Base-by-base conservation (phyloP, 2,329 filamentous ascomycete species). In the Aspergillus caelatus region DNA sequence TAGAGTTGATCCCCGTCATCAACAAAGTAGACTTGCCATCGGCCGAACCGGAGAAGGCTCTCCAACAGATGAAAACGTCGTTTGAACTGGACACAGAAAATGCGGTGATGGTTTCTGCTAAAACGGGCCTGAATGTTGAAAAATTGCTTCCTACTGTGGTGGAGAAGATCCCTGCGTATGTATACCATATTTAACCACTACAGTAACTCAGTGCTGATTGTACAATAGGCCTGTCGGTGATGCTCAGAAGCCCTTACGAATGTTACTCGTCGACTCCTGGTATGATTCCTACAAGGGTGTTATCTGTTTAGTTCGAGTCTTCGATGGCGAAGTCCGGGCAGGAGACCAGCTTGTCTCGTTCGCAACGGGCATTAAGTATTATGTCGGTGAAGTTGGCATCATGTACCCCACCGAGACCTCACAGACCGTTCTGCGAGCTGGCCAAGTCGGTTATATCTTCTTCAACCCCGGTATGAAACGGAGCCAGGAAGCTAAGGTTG, bases 381-480 rank as follows among this genome's bases (percentile, higher is more conserved):
- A 88, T 9, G 93, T 98, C 6, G 95, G 95, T 16, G 94, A 99
- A 77, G 94, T 99, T 0, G 95, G 95, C 41, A 97, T 99, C 68
- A 95, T 97, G 86, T 93, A 98, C 73, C 95, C 95, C 0, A 85
- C 92, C 50, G 92, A 94, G 72, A 94, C 91, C 0, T 88, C 94
- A 0, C 93, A 97, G 78, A 88, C 85, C 1, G 83, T 88, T 9
- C 83, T 99, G 58, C 89, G 93, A 4, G 94, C 95, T 0, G 95
- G 95, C 0, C 95, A 99, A 79, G 93, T 99, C 2, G 95, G 95
- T 57, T 99, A 99, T 74, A 89, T 99, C 48, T 93, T 91, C 80
- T 98, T 99, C 83, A 99, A 97, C 74, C 95, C 95, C 0, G 95
- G 94, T 61, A 99, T 99, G 95, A 98, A 98, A 82, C 89, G 87